Conservation (phyloP, 208 protist species). For the Trypanosoma boissoni region DNA sequence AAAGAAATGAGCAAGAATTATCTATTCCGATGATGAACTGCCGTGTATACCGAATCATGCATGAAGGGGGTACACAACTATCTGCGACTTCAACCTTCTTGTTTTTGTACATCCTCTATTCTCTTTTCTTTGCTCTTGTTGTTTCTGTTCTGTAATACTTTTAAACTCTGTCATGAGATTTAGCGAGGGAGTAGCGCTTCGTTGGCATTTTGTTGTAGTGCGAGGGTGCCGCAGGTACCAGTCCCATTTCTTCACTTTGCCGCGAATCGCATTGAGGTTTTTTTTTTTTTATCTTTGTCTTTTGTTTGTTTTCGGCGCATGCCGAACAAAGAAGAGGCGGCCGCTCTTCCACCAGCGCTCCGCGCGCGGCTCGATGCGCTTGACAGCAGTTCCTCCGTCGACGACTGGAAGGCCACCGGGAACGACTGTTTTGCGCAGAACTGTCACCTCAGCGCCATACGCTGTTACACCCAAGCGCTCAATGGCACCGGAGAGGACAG, state of each 20-base stretch:
- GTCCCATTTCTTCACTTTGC: no score
- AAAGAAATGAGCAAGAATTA: no score
- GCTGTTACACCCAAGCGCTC: constrained; percentile 81
- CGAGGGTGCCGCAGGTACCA: no score
- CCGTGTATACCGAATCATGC: no score
- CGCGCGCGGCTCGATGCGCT: constrained; percentile 30
- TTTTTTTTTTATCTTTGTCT: not conserved
- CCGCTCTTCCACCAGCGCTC: constrained; percentile 40
- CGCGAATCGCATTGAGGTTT: not conserved
- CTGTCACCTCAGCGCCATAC: constrained; percentile 71
- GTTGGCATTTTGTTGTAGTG: no score
- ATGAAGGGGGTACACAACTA: no score
- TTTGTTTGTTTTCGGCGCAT: not conserved
- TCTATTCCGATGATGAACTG: no score
- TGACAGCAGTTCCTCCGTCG: constrained; percentile 12
- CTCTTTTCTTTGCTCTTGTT: not conserved
- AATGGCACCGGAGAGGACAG: constrained; percentile 40
- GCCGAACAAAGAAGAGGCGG: constrained; percentile 26
- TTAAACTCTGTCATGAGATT: no score
- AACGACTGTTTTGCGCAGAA: constrained; percentile 72
- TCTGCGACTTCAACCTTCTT: not conserved
- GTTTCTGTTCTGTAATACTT: no score
- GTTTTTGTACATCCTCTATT: not conserved
- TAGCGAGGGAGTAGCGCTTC: no score
- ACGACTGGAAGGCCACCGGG: constrained; percentile 73